Percentiles rank a stretch among this genome's conserved stretches.
Conservation (phyloP, 2,329 filamentous ascomycete genomes). For the Penicillium occitanis region DNA sequence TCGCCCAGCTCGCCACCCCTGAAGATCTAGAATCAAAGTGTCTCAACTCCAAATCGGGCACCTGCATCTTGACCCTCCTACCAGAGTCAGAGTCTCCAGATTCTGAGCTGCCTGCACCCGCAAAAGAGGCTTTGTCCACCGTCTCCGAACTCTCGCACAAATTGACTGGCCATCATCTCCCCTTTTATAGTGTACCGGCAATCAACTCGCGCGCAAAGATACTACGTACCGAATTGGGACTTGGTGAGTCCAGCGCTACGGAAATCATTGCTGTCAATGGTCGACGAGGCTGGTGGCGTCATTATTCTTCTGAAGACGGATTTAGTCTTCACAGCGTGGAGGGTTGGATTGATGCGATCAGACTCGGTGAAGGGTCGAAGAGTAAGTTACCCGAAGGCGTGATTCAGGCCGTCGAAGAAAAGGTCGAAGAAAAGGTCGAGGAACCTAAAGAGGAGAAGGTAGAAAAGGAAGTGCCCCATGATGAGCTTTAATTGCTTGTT, state of each 20-base stretch:
- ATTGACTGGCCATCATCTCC: constrained; percentile 67
- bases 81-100: constrained; percentile 55
- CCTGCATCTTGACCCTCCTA: constrained; percentile 77
- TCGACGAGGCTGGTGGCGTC: constrained; percentile 82
- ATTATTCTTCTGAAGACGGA: constrained; percentile 60
- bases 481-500: constrained; percentile 23
- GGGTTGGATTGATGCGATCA: constrained; percentile 85
- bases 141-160: constrained; percentile 76
- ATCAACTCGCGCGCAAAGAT: constrained; percentile 57
- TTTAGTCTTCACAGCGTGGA: constrained; percentile 62
- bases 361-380: constrained; percentile 82
- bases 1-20: constrained; percentile 64
- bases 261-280: constrained; percentile 81
- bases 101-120: constrained; percentile 45
- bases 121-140: constrained; percentile 58
- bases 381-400: constrained; percentile 67
- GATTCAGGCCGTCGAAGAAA: constrained; percentile 43
- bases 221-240: constrained; percentile 62
- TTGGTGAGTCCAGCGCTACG: constrained; percentile 52
- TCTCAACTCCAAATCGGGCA: constrained; percentile 71
- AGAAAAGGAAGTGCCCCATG: constrained; percentile 19
- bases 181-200: constrained; percentile 72
- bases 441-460: constrained; percentile 25
- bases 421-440: constrained; percentile 24
- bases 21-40: constrained; percentile 69